Evolutionary conservation across 208 protist genomes (phyloP).

Genomic region (Wallacemonas sp.): DNA sequence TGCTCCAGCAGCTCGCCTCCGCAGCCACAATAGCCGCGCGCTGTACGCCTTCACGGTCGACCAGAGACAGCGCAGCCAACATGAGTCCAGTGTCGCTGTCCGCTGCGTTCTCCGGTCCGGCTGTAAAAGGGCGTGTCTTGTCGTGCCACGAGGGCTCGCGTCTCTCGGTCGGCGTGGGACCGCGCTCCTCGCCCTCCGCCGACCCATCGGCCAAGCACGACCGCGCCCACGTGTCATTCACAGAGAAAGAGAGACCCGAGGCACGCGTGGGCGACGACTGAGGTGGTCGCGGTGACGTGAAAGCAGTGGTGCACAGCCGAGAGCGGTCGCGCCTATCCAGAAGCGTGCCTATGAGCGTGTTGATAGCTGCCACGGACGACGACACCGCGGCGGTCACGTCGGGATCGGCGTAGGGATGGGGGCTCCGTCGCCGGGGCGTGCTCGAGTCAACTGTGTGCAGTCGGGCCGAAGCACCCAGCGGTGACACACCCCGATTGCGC

Average conservation of each 20-base stretch:
- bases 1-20: neutral
- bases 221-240: too few species aligned
- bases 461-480: too few species aligned
- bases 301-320: too few species aligned
- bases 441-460: neutral
- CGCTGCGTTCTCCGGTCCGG: neutral
- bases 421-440: too few species aligned
- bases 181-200: too few species aligned
- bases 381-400: too few species aligned
- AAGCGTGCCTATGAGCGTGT: constrained; percentile 5
- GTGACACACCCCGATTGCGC: too few species aligned
- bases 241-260: too few species aligned
- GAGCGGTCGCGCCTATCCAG: neutral
- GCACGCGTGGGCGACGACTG: neutral
- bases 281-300: too few species aligned
- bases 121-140: neutral
- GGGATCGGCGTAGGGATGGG: neutral
- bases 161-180: neutral
- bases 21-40: neutral
- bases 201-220: too few species aligned
- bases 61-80: neutral
- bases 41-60: neutral
- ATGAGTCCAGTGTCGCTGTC: neutral
- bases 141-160: neutral
- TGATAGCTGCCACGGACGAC: too few species aligned